phyloP scores from a whole-genome alignment of 805 yeast species.

The Kregervanrija delftensis region DNA sequence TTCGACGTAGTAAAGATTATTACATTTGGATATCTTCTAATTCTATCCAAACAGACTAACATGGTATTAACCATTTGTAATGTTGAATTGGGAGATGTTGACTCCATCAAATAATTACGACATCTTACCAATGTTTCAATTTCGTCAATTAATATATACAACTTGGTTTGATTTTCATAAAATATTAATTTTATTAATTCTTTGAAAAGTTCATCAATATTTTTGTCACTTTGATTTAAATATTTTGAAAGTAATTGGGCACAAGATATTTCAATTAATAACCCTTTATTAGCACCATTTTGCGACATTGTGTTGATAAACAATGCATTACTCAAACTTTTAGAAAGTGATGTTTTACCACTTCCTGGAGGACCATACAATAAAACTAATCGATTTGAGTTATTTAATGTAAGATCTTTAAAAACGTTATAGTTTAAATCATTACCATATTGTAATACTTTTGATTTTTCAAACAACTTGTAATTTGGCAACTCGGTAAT shows the following conservation, averaged over 20 bases:
- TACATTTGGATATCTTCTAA: constrained; percentile 30
- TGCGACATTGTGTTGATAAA: no score
- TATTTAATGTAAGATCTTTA: no score
- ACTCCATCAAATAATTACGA: constrained; percentile 27
- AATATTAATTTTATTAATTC: constrained; percentile 25
- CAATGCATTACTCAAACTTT: neutral
- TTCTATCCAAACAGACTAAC: constrained; percentile 33
- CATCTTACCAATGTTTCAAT: constrained; percentile 39
- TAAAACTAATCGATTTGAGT: constrained; percentile 24
- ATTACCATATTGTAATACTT: no score
- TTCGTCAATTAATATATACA: constrained; percentile 34
- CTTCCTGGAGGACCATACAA: constrained; percentile 97
- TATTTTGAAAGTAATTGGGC: constrained; percentile 38
- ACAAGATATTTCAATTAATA: constrained; percentile 36
- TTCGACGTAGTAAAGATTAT: constrained; percentile 37
- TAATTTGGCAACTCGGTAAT: no score
- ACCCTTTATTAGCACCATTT: constrained; percentile 11
- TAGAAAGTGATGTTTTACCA: constrained; percentile 59
- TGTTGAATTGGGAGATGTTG: constrained; percentile 31
- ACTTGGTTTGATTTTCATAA: constrained; percentile 11
- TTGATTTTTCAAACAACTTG: no score
- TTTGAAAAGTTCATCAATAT: constrained; percentile 30
- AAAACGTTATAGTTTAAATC: no score
- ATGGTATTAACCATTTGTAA: constrained; percentile 38
- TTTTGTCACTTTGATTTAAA: constrained; percentile 41